phyloP scores from a whole-genome alignment of 768 basidiomycete species.

The Ramaria sp. region DNA sequence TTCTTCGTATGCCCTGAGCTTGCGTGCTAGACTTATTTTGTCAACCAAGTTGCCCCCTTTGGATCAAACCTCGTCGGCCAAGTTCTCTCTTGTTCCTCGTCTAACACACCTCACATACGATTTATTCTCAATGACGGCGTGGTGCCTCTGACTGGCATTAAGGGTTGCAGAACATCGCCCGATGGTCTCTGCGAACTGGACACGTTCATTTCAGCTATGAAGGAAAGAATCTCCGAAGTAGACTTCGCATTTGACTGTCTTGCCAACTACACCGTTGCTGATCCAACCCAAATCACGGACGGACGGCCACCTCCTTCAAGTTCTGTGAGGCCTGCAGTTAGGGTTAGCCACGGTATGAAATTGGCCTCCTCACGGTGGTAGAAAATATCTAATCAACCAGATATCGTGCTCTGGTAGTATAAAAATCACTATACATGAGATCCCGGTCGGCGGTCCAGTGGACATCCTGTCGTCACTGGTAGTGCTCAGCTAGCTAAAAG shows the following conservation, averaged over 20 bases:
- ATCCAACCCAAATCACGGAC: conserved; percentile 29
- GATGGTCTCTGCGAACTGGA: conserved; percentile 21
- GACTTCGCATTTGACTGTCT: conserved; percentile 70
- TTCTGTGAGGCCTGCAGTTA: background rate
- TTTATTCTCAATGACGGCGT: conserved; percentile 85
- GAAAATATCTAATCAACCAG: no score
- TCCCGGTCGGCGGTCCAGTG: no score
- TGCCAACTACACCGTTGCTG: conserved; percentile 35
- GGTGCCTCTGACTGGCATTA: conserved; percentile 66
- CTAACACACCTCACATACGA: conserved; percentile 49
- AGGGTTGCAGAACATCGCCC: conserved; percentile 54
- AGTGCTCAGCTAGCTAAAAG: no score
- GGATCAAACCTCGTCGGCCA: conserved; percentile 62
- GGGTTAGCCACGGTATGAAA: background rate
- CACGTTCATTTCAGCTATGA: conserved; percentile 60
- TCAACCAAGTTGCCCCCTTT: conserved; percentile 75
- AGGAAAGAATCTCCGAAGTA: conserved; percentile 49
- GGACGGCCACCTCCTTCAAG: conserved; percentile 23
- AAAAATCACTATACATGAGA: no score
- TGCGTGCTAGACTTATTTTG: conserved; percentile 43
- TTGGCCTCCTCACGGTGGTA: no score
- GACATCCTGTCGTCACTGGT: no score
- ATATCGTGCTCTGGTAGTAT: no score
- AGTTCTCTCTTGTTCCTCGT: conserved; percentile 50
- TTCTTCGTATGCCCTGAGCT: conserved; percentile 12